Conservation (phyloP, 331 rosid genomes). For the Quercus tomentella region DNA sequence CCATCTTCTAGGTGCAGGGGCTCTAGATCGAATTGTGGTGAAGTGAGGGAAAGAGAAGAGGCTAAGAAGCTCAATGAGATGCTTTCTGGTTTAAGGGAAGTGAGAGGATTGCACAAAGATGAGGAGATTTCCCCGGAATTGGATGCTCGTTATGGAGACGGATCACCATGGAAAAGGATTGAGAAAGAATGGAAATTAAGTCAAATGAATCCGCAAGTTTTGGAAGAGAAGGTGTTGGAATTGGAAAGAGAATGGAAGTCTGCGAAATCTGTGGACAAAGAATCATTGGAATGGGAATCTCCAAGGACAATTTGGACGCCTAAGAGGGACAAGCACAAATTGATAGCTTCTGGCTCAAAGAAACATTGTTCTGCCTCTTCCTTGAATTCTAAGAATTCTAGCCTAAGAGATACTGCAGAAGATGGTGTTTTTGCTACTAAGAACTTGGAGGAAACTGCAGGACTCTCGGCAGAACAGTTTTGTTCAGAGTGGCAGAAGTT, state of each 20-base stretch:
- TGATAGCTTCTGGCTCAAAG: conserved; percentile 21
- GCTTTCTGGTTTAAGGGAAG: conserved; percentile 19
- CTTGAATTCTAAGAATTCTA: conserved; percentile 20
- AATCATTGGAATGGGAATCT: conserved; percentile 28
- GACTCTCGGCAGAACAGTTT: neutral
- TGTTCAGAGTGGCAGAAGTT: conserved; percentile 27
- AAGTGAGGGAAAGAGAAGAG: conserved; percentile 31
- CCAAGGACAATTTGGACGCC: conserved; percentile 36
- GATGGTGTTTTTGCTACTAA: conserved; percentile 11
- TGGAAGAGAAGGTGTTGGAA: conserved; percentile 32
- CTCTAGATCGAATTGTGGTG: conserved; percentile 12
- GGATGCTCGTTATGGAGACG: conserved; percentile 24
- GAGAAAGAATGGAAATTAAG: conserved; percentile 21
- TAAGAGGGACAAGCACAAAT: conserved; percentile 6
- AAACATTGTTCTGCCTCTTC: conserved; percentile 24
- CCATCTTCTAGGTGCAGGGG: conserved; percentile 17
- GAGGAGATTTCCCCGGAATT: conserved; percentile 11
- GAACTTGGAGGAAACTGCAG: conserved; percentile 19
- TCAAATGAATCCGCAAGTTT: conserved; percentile 23
- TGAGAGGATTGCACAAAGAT: conserved; percentile 23
- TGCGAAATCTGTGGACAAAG: conserved; percentile 22
- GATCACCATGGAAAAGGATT: conserved; percentile 36
- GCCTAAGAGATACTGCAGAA: conserved; percentile 29
- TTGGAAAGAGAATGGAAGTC: conserved; percentile 33
- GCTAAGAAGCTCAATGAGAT: conserved; percentile 30